Percentiles rank a stretch among this genome's conserved stretches.
Evolutionary conservation across 805 yeast species (phyloP).

Genomic region (Komagataella populi): DNA sequence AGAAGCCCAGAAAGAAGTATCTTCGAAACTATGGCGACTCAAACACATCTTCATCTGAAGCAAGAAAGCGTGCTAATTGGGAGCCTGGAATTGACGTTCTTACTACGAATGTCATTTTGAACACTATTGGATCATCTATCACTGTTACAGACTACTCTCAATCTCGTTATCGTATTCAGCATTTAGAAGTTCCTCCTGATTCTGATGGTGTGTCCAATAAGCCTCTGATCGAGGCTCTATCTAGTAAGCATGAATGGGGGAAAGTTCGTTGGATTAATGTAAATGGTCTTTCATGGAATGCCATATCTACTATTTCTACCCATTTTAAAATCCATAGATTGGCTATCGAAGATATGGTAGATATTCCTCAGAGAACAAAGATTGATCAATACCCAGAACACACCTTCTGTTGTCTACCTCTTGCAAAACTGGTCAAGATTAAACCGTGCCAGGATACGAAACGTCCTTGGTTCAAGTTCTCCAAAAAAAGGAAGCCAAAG

Average conservation of each 20-base stretch:
- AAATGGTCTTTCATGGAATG: slow-evolving; percentile 51
- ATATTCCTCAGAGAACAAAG: slow-evolving; percentile 47
- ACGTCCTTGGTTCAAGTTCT: neutral
- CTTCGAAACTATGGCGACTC: slow-evolving; percentile 20
- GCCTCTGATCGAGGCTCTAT: slow-evolving; percentile 16
- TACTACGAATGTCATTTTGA: slow-evolving; percentile 35
- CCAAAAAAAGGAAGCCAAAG: neutral
- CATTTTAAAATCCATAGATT: slow-evolving; percentile 35
- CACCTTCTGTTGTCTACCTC: slow-evolving; percentile 40
- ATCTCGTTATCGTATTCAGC: slow-evolving; percentile 27
- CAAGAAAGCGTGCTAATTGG: slow-evolving; percentile 32
- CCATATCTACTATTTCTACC: slow-evolving; percentile 30
- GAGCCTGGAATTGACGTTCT: slow-evolving; percentile 47
- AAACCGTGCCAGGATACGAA: slow-evolving; percentile 4
- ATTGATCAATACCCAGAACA: slow-evolving; percentile 37
- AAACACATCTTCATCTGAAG: slow-evolving; percentile 19
- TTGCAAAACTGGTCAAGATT: slow-evolving; percentile 28
- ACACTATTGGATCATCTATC: slow-evolving; percentile 36
- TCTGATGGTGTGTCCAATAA: slow-evolving; percentile 4
- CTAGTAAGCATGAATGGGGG: slow-evolving; percentile 29
- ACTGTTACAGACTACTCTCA: slow-evolving; percentile 39
- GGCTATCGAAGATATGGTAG: slow-evolving; percentile 50
- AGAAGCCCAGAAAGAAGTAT: slow-evolving; percentile 4
- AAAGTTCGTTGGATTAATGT: slow-evolving; percentile 43
- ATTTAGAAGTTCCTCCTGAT: slow-evolving; percentile 22